Base-by-base conservation (phyloP, 1,139 yeast genomes). In the Nadsonia commutata region DNA sequence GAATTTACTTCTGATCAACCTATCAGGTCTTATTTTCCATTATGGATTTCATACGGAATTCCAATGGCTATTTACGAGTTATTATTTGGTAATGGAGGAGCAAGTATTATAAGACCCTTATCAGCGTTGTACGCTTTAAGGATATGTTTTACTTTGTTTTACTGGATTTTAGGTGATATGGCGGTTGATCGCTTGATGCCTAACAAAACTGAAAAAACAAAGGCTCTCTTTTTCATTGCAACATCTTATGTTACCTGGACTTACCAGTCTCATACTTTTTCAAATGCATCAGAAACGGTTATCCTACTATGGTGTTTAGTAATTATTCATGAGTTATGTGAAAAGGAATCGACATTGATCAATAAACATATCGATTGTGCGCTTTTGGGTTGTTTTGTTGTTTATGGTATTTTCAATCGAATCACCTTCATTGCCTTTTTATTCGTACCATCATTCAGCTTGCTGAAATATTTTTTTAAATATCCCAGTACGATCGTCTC, bases 251-350 rank as follows among this genome's bases (percentile, higher is more conserved):
- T 86, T 11, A 79, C 94, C 0, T 69, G 84, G 65, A 76, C 80
- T 0, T 80, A 78, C 54, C 97, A 90, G 57, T 70, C 84, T 1
- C 97, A 88, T 57, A 78, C 94, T 2, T 84, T 93, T 55, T 83
- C 95, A 31, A 93, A 93, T 57, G 75, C 88, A 22, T 58, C 84
- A 3, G 99, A 93, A 54, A 84, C 97, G 0, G 64, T 77, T 18
- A 49, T 86, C 31, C 64, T 90, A 18, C 55, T 86, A 36, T 52
- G 76, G 47, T 67, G 74, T 8, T 60, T 86, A 9, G 71, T 71
- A 16, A 59, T 65, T 38, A 57, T 65, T 39, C 57, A 58, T 43
- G 67, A 63, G 43, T 53, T 63, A 11, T 38, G 37, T 6, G 19
- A 38, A n/a, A 41, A 48, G 53, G 40, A 47, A 52, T 16, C 51